phyloP scores from a whole-genome alignment of 768 basidiomycete genomes.

The Pulveroboletus frians region DNA sequence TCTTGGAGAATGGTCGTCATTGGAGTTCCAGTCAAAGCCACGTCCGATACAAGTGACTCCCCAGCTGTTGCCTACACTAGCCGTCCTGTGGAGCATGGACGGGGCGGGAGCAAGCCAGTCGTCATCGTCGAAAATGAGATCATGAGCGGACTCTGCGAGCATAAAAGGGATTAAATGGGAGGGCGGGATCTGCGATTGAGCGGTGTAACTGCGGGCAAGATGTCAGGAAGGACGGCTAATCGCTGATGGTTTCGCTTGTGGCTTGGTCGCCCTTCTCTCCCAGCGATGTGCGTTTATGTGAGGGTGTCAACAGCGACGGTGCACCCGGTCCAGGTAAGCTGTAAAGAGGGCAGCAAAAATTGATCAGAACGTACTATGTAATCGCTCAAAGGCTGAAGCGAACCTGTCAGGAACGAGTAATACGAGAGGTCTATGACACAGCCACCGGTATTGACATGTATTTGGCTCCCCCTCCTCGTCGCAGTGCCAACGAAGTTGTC shows the following conservation, averaged over 20 bases:
- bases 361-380: background rate
- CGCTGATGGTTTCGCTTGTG: slow-evolving; percentile 5
- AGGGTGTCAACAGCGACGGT: background rate
- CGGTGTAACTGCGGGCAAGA: background rate
- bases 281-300: slow-evolving; percentile 14
- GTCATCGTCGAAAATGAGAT: slow-evolving; percentile 63
- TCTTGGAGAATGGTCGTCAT: slow-evolving; percentile 28
- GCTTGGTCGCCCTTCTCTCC: background rate
- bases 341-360: too few relatives aligned
- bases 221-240: background rate
- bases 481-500: background rate
- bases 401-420: background rate
- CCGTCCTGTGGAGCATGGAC: slow-evolving; percentile 50
- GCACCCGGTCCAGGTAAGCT: background rate
- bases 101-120: slow-evolving; percentile 58
- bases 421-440: slow-evolving; percentile 5
- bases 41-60: slow-evolving; percentile 81
- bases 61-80: slow-evolving; percentile 75
- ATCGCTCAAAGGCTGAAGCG: background rate
- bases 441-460: slow-evolving; percentile 24
- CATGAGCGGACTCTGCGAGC: slow-evolving; percentile 56
- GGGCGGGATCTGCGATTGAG: background rate
- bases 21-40: slow-evolving; percentile 70
- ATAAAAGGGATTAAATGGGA: slow-evolving; percentile 30
- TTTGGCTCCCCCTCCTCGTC: slow-evolving; percentile 16